Percentiles rank a stretch among this genome's conserved stretches.
phyloP scores from a whole-genome alignment of 2,329 filamentous ascomycete species.

The Cercospora beticola region DNA sequence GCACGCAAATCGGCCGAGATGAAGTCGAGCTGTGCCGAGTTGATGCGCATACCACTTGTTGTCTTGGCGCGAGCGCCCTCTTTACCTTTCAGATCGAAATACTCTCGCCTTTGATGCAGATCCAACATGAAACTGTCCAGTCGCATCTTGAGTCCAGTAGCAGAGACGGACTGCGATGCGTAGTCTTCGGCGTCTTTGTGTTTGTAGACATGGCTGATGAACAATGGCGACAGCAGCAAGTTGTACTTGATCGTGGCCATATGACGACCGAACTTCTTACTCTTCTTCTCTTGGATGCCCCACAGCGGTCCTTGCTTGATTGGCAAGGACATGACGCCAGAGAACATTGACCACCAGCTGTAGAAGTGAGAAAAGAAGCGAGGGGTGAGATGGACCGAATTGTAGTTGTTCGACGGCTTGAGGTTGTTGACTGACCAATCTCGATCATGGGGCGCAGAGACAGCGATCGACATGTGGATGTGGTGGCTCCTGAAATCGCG shows the following conservation, averaged over 20 bases:
- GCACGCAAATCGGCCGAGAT: constrained; percentile 89
- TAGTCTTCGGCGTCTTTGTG: constrained; percentile 94
- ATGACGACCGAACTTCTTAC: constrained; percentile 97
- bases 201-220: constrained; percentile 96
- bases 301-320: constrained; percentile 89
- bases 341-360: constrained; percentile 96
- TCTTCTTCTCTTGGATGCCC: constrained; percentile 91
- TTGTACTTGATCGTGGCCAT: constrained; percentile 99
- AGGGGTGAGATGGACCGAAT: constrained; percentile 89
- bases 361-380: constrained; percentile 99
- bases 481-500: constrained; percentile 93
- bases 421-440: constrained; percentile 78
- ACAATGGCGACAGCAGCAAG: constrained; percentile 83
- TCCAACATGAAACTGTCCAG: constrained; percentile 98
- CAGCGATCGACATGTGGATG: constrained; percentile 90
- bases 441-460: constrained; percentile 80
- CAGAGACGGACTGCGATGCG: constrained; percentile 73
- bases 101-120: constrained; percentile 87
- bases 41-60: constrained; percentile 92
- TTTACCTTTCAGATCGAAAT: constrained; percentile 76
- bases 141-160: constrained; percentile 93
- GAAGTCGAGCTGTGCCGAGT: constrained; percentile 89
- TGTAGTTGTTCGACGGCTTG: constrained; percentile 85
- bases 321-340: constrained; percentile 88
- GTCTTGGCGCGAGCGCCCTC: constrained; percentile 68